Percentiles rank a stretch among this genome's conserved stretches.
phyloP scores from a whole-genome alignment of 2,329 filamentous ascomycete species.

The Paecilomyces fulvus region DNA sequence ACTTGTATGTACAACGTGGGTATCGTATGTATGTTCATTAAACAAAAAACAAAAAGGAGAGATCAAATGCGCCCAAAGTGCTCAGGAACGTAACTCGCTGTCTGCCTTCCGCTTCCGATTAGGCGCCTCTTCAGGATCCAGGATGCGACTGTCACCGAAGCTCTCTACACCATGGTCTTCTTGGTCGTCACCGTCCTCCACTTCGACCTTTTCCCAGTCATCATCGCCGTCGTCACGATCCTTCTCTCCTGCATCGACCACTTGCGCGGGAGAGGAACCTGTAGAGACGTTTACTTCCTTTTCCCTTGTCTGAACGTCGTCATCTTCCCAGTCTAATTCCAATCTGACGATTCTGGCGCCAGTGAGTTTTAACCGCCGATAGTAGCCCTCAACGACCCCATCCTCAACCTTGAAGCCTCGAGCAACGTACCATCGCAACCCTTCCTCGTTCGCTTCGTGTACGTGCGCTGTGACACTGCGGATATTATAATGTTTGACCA shows the following conservation, averaged over 20 bases:
- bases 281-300: not conserved
- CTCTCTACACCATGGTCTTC: conserved; percentile 23
- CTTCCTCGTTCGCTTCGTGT: conserved; percentile 55
- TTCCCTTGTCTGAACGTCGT: conserved; percentile 3
- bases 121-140: conserved; percentile 11
- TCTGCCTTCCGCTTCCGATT: conserved; percentile 8
- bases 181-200: conserved; percentile 23
- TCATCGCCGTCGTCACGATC: conserved; percentile 24
- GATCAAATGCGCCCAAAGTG: not conserved
- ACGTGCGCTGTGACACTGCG: conserved; percentile 52
- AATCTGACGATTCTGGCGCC: conserved; percentile 46
- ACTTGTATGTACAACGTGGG: not conserved
- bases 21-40: not conserved
- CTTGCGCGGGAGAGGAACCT: not conserved
- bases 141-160: conserved; percentile 23
- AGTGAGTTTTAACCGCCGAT: conserved; percentile 48
- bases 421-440: conserved; percentile 51
- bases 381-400: conserved; percentile 48
- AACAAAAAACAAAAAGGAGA: not conserved
- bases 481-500: conserved; percentile 43
- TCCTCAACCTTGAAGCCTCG: conserved; percentile 47
- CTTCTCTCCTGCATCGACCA: not conserved
- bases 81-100: conserved; percentile 2
- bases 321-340: conserved; percentile 22
- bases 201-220: conserved; percentile 37